Evolutionary conservation across 352 stramenopile genomes (phyloP).

Genomic region (Globisporangium acanthophoron): DNA sequence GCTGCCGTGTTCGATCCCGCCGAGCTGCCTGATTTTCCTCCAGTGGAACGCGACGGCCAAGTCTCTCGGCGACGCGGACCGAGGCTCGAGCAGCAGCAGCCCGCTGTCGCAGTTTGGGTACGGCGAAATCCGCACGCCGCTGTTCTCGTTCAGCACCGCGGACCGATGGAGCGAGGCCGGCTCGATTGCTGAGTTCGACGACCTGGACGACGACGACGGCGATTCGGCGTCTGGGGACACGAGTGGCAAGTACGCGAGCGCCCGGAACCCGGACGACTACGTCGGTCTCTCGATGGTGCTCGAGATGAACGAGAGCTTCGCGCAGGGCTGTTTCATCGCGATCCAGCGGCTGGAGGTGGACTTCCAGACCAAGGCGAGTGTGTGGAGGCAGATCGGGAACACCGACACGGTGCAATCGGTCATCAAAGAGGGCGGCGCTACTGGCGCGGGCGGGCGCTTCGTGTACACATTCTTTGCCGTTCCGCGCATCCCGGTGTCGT

Average conservation of each 20-base stretch:
- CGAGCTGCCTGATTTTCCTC: constrained; percentile 83
- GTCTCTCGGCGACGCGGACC: constrained; percentile 63
- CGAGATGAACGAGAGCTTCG: constrained; percentile 76
- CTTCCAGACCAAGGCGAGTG: constrained; percentile 24
- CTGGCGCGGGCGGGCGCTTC: constrained; percentile 33
- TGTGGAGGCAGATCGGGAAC: constrained; percentile 75
- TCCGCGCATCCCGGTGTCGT: constrained; percentile 60
- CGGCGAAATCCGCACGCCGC: constrained; percentile 71
- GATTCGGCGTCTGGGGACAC: constrained; percentile 3
- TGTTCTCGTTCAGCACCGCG: constrained; percentile 65
- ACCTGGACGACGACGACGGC: constrained; percentile 30
- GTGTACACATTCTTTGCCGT: constrained; percentile 82
- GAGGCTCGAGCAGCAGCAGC: constrained; percentile 19
- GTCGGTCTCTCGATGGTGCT: constrained; percentile 80
- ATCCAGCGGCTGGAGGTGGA: constrained; percentile 65
- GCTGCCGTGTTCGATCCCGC: constrained; percentile 79
- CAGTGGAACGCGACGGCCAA: constrained; percentile 86
- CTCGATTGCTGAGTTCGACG: constrained; percentile 35
- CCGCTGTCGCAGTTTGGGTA: constrained; percentile 58
- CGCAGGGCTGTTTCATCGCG: constrained; percentile 69
- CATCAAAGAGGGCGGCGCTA: constrained; percentile 34
- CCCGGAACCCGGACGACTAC: constrained; percentile 36
- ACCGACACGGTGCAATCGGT: constrained; percentile 70
- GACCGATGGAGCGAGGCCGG: constrained; percentile 52
- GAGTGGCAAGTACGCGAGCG: constrained; percentile 7